Evolutionary conservation across 2,329 filamentous ascomycete genomes (phyloP).

Genomic region (Beauveria rudraprayagi): DNA sequence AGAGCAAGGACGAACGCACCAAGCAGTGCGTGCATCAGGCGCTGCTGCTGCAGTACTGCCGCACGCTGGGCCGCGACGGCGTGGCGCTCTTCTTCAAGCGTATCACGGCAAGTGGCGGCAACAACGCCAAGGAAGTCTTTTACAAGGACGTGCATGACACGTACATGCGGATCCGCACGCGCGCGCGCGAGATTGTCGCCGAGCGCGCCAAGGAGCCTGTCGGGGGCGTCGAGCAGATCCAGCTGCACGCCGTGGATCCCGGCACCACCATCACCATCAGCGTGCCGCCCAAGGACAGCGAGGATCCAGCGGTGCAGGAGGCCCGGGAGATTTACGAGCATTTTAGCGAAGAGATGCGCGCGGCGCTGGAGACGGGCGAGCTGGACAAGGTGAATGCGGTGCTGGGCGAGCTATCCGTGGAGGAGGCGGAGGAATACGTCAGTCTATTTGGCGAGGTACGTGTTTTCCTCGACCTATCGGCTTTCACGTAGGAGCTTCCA

Average conservation of each 20-base stretch:
- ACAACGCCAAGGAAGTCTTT: slow-evolving; percentile 88
- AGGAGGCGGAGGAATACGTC: slow-evolving; percentile 79
- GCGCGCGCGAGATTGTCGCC: slow-evolving; percentile 62
- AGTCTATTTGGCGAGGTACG: slow-evolving; percentile 63
- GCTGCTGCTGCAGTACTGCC: slow-evolving; percentile 87
- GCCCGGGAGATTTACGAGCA: slow-evolving; percentile 71
- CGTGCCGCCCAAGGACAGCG: slow-evolving; percentile 62
- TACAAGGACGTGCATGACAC: slow-evolving; percentile 86
- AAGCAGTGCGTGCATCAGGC: slow-evolving; percentile 90
- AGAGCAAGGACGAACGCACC: slow-evolving; percentile 66
- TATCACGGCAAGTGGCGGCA: slow-evolving; percentile 77
- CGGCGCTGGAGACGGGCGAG: slow-evolving; percentile 79
- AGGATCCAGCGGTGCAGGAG: slow-evolving; percentile 54
- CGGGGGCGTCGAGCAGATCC: slow-evolving; percentile 88
- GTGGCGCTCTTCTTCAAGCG: slow-evolving; percentile 93
- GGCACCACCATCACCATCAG: slow-evolving; percentile 84
- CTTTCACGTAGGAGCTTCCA: background rate
- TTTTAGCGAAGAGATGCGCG: slow-evolving; percentile 74
- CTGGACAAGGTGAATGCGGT: slow-evolving; percentile 56
- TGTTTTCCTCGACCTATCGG: background rate
- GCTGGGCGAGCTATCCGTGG: slow-evolving; percentile 78
- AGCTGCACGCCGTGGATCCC: slow-evolving; percentile 91
- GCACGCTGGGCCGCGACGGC: slow-evolving; percentile 78
- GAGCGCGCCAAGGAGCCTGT: slow-evolving; percentile 45
- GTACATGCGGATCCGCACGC: slow-evolving; percentile 70